Evolutionary conservation across 768 basidiomycete genomes (phyloP).

Genomic region (Phylloporus scabripes): DNA sequence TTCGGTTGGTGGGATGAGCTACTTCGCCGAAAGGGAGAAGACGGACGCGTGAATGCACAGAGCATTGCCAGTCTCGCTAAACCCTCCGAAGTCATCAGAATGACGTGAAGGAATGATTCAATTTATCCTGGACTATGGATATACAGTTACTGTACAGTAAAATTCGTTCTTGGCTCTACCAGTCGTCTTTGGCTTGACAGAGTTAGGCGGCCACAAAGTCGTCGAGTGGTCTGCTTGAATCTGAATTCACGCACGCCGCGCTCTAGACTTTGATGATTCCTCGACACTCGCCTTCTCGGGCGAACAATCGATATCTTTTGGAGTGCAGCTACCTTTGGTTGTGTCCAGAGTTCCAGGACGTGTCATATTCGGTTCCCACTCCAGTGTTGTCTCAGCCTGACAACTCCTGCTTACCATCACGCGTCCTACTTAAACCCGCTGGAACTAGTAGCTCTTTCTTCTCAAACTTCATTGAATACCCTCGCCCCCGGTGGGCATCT

Average conservation of each 20-base stretch:
- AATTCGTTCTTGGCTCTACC: not conserved
- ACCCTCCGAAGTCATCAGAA: constrained; percentile 67
- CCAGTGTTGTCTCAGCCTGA: no score
- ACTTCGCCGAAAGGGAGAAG: constrained; percentile 46
- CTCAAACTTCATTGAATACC: not conserved
- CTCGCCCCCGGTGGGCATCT: constrained; percentile 7
- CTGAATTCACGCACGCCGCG: no score
- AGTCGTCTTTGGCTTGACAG: not conserved
- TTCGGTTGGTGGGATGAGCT: constrained; percentile 99
- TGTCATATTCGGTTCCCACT: not conserved
- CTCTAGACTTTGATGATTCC: no score
- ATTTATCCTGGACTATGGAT: not conserved
- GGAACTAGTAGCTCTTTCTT: not conserved
- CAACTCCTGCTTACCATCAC: not conserved
- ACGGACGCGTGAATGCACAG: constrained; percentile 53
- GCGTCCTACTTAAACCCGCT: not conserved
- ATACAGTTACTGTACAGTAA: not conserved
- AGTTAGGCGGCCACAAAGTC: no score
- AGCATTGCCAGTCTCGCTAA: constrained; percentile 56
- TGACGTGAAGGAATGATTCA: constrained; percentile 32
- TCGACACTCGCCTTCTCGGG: not conserved
- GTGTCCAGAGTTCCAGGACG: not conserved
- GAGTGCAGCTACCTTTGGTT: no score
- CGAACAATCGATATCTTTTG: no score
- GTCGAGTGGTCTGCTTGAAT: no score